Percentiles rank a stretch among this genome's conserved stretches.
Evolutionary conservation across 768 basidiomycete genomes (phyloP).

Genomic region (Lactarius sanguifluus): DNA sequence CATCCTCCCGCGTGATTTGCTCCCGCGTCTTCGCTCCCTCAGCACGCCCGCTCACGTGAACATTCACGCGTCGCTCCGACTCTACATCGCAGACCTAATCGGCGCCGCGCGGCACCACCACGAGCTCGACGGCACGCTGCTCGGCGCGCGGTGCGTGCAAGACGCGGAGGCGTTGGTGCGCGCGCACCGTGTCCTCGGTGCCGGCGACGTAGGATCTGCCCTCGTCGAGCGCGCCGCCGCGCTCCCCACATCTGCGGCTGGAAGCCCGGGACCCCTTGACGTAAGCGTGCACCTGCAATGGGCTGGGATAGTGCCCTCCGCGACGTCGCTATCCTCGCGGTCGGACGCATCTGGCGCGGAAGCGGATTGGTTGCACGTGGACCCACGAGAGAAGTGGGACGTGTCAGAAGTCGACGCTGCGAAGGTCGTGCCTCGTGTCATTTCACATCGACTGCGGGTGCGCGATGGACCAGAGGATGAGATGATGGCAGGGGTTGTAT

Average conservation of each 20-base stretch:
- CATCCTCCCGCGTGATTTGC: constrained; percentile 34
- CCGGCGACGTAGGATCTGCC: constrained; percentile 60
- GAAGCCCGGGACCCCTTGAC: constrained; percentile 15
- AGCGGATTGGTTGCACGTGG: constrained; percentile 25
- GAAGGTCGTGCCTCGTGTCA: constrained; percentile 66
- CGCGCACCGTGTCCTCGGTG: constrained; percentile 64
- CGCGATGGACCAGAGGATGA: constrained; percentile 71
- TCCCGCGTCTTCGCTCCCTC: constrained; percentile 35
- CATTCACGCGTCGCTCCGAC: constrained; percentile 44
- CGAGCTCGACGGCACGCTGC: constrained; percentile 63
- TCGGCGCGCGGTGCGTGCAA: constrained; percentile 57
- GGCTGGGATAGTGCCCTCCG: background rate
- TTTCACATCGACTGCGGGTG: constrained; percentile 73
- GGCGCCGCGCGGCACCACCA: constrained; percentile 71
- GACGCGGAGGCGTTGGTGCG: constrained; percentile 69
- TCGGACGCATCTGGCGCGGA: background rate
- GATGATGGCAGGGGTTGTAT: constrained; percentile 60
- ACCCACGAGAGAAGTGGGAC: constrained; percentile 44
- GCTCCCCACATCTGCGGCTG: constrained; percentile 13
- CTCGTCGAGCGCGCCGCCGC: constrained; percentile 41
- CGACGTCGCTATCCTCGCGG: background rate
- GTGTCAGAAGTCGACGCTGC: constrained; percentile 76
- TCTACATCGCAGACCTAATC: constrained; percentile 75
- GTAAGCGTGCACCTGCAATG: constrained; percentile 14
- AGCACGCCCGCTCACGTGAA: constrained; percentile 23